phyloP scores from a whole-genome alignment of 805 yeast species.

The Yamadazyma kitorensis region DNA sequence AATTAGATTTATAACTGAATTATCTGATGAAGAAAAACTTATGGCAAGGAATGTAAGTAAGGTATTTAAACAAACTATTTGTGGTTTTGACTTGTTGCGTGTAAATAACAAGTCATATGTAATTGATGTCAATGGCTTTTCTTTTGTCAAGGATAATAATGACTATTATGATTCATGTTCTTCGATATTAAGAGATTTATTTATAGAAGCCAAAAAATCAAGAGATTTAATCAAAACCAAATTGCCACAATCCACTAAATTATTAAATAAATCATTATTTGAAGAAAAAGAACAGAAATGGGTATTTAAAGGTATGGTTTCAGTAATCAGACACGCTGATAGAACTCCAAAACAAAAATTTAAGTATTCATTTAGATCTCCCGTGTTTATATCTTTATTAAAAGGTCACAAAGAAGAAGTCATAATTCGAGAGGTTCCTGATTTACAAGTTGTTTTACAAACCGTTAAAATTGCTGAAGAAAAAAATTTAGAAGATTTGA shows the following conservation, averaged over 20 bases:
- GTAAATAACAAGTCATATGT: constrained; percentile 87
- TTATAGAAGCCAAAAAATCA: constrained; percentile 50
- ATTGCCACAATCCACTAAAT: constrained; percentile 32
- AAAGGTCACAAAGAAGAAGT: constrained; percentile 97
- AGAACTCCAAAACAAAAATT: constrained; percentile 98
- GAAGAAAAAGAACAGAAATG: constrained; percentile 83
- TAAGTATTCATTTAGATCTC: constrained; percentile 89
- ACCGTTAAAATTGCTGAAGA: constrained; percentile 81
- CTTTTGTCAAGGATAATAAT: constrained; percentile 90
- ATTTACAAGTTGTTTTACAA: constrained; percentile 78
- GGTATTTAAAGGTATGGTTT: constrained; percentile 91
- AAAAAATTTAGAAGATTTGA: constrained; percentile 74
- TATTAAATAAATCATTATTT: constrained; percentile 35
- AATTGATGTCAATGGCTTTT: constrained; percentile 96
- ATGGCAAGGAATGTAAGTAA: constrained; percentile 79
- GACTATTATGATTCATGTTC: constrained; percentile 85
- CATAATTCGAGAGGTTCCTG: constrained; percentile 85
- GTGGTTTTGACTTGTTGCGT: constrained; percentile 93
- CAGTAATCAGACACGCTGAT: constrained; percentile 95
- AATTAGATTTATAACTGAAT: constrained; percentile 81
- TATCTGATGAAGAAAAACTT: constrained; percentile 67
- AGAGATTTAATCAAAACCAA: constrained; percentile 38
- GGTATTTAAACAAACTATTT: constrained; percentile 86
- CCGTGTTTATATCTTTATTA: constrained; percentile 76
- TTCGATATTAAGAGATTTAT: constrained; percentile 68